Evolutionary conservation across 2,329 filamentous ascomycete genomes (phyloP), one percentile per base, ranked within the genome.

Genomic region (Verticillium alfalfae): DNA sequence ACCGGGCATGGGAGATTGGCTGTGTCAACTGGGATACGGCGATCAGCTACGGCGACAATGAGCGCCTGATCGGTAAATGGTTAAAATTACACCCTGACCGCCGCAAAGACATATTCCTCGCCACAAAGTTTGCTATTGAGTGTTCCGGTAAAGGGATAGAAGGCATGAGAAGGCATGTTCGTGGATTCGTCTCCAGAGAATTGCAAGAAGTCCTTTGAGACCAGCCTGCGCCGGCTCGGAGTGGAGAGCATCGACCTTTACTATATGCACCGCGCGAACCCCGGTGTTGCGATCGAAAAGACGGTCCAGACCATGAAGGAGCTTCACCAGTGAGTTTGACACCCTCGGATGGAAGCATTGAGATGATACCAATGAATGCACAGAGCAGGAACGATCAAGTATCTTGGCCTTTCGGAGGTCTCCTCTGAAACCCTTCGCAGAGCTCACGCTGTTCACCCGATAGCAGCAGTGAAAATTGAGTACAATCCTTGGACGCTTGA

Each of bases 11-110:
- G 15, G 74, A 76, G 26, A 64, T 75, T 1, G 80, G 80, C 3
- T 68, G 71, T 36, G 73, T 71, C 1, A 78, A 78, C 63, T 81
- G 78, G 78, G 78, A 81, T 61, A 56, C 77, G 9, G 74, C 75
- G 34, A 73, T 81, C 57, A 71, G 71, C 26, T 83, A 84, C 63
- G 78, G 71, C 38, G 79, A 81, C 63, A 77, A 67, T 60, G 82
- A 84, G 67, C 75, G 77, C 9, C 66, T 81, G 3, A 64, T 84
- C 22, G 79, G 81, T 3, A 75, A 77, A 64, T 84, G 81, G 79
- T 78, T 84, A 67, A 71, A 73, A 59, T 72, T 74, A n/a, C 78
- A 82, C 65, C 79, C 81, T 0, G 76, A 76, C 45, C 76, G 78
- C 7, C 75, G 79, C 3, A 59, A 73, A 3, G 73, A 83, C 60